These are phyloP conservation scores for Penicillium sp. DNA, from an alignment of 2,329 filamentous ascomycete genomes.

Conservation along the genomic window DNA sequence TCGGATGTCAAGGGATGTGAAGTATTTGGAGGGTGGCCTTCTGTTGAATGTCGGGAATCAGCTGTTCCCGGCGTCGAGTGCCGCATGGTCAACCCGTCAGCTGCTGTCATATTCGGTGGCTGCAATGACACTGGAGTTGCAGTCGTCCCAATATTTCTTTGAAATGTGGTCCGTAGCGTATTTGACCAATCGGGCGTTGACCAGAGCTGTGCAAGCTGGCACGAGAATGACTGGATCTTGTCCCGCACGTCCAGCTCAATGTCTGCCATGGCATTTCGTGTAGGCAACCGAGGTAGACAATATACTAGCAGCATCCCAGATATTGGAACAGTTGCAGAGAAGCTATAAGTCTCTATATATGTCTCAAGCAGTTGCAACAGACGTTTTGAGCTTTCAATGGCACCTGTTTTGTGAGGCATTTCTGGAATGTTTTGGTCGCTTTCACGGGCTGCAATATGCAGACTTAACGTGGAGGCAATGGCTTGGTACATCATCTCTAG, in stretches of 20 bases:
- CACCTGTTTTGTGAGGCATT: conserved; percentile 25
- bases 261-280: conserved; percentile 15
- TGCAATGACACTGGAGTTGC: conserved; percentile 8
- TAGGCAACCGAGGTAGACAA: conserved; percentile 22
- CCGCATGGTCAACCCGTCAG: conserved; percentile 5
- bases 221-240: conserved; percentile 26
- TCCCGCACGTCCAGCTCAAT: conserved; percentile 25
- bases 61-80: conserved; percentile 6
- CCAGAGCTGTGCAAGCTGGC: conserved; percentile 31
- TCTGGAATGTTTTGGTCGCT: conserved; percentile 19
- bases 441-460: conserved; percentile 25
- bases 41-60: conserved; percentile 2
- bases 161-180: background rate
- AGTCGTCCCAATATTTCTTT: conserved; percentile 2
- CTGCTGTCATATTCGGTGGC: conserved; percentile 3
- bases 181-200: conserved; percentile 10
- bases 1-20: conserved; percentile 14
- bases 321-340: conserved; percentile 38
- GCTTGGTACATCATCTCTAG: conserved; percentile 35
- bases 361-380: conserved; percentile 34
- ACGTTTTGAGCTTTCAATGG: conserved; percentile 33
- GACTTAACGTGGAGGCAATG: conserved; percentile 22
- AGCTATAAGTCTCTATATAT: conserved; percentile 40
- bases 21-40: conserved; percentile 3
- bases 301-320: conserved; percentile 39